Base-by-base conservation (phyloP, 306 rosid genomes). In the Quercus parvula region DNA sequence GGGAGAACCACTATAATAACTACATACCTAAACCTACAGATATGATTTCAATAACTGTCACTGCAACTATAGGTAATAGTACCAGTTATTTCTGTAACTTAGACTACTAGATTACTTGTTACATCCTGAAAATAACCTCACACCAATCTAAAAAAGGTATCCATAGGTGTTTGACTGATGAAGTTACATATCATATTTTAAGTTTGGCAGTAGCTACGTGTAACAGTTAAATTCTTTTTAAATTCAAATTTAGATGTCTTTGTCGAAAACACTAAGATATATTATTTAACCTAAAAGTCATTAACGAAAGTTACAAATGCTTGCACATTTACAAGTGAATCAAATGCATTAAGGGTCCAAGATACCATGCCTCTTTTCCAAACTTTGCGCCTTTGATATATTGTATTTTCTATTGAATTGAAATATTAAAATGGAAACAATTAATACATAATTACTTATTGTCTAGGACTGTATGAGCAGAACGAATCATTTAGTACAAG, bases 51-150 rank as follows among this genome's bases (percentile, higher is more conserved):
- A 66, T 54, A 31, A 69, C 71, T 33, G 72, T 81, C 30, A 19
- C 78, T 41, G n/a, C 81, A 78, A 71, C 70, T 63, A 14, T 44
- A 76, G 77, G 54, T 49, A 13, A 49, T 49, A 49, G 6, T 24
- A 22, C 67, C 67, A 4, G 18, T 25, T 61, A 61, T 12, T 14
- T 20, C 19, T 41, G 57, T 20, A 75, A 84, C 73, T 75, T 44
- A 68, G 73, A 66, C 75, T 44, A 30, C 80, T 81, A 62, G 82
- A 67, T 30, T 73, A 77, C 10, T 55, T 55, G 72, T 55, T 73
- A 69, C 7, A 51, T 66, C 71, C 9, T 31, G 10, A 5, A 11
- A 49, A 17, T 61, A 52, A 75, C 81, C 55, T 77, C 70, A 55
- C 68, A 66, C 80, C 85, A 75, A 66, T 76, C 84, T 68, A 52